Base-by-base conservation (phyloP, 371 early-diverging fungal genomes). In the Apophysomyces variabilis region DNA sequence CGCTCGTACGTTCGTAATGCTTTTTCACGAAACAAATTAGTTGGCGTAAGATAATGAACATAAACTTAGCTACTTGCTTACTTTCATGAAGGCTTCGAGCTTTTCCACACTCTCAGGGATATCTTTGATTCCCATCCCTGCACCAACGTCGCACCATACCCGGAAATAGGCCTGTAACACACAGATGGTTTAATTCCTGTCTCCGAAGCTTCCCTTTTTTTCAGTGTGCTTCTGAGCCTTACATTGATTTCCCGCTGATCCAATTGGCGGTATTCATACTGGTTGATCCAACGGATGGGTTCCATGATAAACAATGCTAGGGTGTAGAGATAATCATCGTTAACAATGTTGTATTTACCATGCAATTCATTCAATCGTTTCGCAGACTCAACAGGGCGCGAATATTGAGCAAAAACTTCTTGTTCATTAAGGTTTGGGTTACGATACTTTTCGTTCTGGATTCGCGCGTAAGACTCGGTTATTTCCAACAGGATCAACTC, bases 301-400 rank as follows among this genome's bases (percentile, higher is more conserved):
- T 85, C 82, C 1, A 58, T n/a, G 12, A 83, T 72, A 66, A 87
- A 87, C 18, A 83, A 43, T 0, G 72, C 64, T 4, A 87, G 66
- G 1, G 78, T 83, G 58, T 85, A 86, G 0, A 83, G 58, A 46
- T 71, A 85, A 37, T 87, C 87, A 0, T 76, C 82, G n/a, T 85
- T 76, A 6, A 60, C 57, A 57, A 87, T 87, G 14, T 64, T 57
- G 57, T 86, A 85, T 47, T 78, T 78, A 7, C 74, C 73, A 58
- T 87, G 87, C 9, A 86, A 46, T 54, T 83, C 78, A 50, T 87
- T 87, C 44, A 87, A 26, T 7, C 87, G 69, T 5, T 66, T 61
- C 7, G 82, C 46, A 5, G 85, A 72, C 13, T 66, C 60, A 1
- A 64, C 61, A 5, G 68, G 57, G 8, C 87, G 68, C n/a, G 63